Percentiles rank a stretch among this genome's conserved stretches.
Conservation (phyloP, 768 basidiomycete species). For the Leccinum uliginosum region DNA sequence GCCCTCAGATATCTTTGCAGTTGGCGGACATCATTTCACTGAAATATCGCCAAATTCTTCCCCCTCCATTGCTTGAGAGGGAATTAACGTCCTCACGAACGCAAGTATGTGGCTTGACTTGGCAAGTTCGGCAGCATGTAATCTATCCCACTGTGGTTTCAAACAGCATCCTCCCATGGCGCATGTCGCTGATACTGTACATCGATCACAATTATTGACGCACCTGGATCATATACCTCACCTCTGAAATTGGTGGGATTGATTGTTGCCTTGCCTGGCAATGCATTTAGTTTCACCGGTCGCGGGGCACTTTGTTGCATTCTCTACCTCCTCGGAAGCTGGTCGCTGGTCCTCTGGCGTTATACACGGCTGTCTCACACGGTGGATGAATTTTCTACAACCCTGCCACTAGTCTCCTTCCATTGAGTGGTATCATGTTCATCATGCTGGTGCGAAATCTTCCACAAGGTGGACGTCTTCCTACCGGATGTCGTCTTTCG, state of each 20-base stretch:
- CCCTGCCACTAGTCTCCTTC: slow-evolving; percentile 10
- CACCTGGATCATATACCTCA: neutral
- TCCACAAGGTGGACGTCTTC: slow-evolving; percentile 11
- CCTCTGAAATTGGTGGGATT: too few species aligned
- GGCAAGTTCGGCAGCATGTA: neutral
- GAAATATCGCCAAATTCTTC: neutral
- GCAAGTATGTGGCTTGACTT: neutral
- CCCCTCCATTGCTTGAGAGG: neutral
- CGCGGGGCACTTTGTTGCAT: too few species aligned
- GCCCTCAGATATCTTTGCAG: too few species aligned
- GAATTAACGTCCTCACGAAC: neutral
- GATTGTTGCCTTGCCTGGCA: too few species aligned
- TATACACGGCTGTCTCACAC: slow-evolving; percentile 5
- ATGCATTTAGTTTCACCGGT: too few species aligned
- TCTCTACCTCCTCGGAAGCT: too few species aligned
- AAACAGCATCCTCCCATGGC: neutral
- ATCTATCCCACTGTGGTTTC: neutral
- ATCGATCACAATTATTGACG: neutral
- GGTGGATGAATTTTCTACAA: slow-evolving; percentile 14
- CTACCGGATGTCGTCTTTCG: slow-evolving; percentile 18
- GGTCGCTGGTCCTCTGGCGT: neutral
- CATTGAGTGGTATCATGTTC: slow-evolving; percentile 7
- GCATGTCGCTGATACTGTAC: neutral
- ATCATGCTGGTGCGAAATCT: slow-evolving; percentile 7
- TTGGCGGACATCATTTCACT: too few species aligned